Percentiles rank a stretch among this genome's conserved stretches.
phyloP scores from a whole-genome alignment of 345 rosid species.

The rapeseed (Brassica napus) region Da-Ae NC_063447.1:1933001-1933500 shows the following conservation, averaged over 20 bases:
- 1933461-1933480: not conserved
- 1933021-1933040: slow-evolving; percentile 26
- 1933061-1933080: slow-evolving; percentile 31
- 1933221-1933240: slow-evolving; percentile 26
- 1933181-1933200: not conserved
- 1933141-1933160: slow-evolving; percentile 35
- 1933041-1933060: slow-evolving; percentile 19
- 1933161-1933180: slow-evolving; percentile 2
- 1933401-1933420: not conserved
- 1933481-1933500: not conserved
- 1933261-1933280: slow-evolving; percentile 19
- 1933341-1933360: not conserved
- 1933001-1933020: slow-evolving; percentile 6
- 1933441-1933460: not conserved
- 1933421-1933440: not conserved
- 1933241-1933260: slow-evolving; percentile 20
- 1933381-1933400: not conserved
- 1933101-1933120: not conserved
- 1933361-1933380: not conserved
- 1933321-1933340: not conserved
- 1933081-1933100: slow-evolving; percentile 39
- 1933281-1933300: not conserved
- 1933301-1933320: not conserved
- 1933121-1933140: slow-evolving; percentile 26
- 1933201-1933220: not conserved